phyloP scores from a whole-genome alignment of 2,329 filamentous ascomycete genomes.

The Fusarium siculi region DNA sequence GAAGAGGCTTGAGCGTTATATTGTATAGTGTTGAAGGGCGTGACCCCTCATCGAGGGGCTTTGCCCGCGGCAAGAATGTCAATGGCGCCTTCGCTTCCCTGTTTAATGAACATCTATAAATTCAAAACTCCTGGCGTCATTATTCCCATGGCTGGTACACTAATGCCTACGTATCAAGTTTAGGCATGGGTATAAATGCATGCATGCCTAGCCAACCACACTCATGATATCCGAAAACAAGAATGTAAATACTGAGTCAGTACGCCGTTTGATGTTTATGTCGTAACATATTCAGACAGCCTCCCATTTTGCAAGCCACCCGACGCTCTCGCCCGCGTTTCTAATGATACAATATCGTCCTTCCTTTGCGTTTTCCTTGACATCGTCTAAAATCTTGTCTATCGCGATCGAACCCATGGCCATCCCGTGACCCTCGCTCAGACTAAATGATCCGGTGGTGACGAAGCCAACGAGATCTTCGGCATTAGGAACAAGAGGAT shows the following conservation, averaged over 20 bases:
- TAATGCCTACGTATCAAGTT: slow-evolving; percentile 5
- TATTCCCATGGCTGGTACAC: neutral
- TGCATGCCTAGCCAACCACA: neutral
- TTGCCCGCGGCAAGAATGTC: slow-evolving; percentile 34
- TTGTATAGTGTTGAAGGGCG: neutral
- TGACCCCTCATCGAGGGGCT: slow-evolving; percentile 10
- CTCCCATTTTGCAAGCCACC: slow-evolving; percentile 84
- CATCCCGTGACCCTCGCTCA: slow-evolving; percentile 78
- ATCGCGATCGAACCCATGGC: slow-evolving; percentile 79
- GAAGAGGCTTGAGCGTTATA: slow-evolving; percentile 1
- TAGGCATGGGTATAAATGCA: neutral
- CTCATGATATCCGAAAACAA: neutral
- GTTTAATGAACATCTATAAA: neutral
- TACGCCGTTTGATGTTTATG: neutral
- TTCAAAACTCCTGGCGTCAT: slow-evolving; percentile 12
- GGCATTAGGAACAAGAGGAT: slow-evolving; percentile 77
- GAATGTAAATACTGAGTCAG: neutral
- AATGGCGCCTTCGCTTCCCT: slow-evolving; percentile 42
- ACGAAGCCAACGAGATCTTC: slow-evolving; percentile 89
- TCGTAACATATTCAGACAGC: slow-evolving; percentile 56
- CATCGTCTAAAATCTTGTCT: slow-evolving; percentile 60
- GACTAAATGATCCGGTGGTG: slow-evolving; percentile 84
- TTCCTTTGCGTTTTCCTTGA: slow-evolving; percentile 51
- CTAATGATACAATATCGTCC: slow-evolving; percentile 79
- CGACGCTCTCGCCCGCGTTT: slow-evolving; percentile 81